Percentiles rank a stretch among this genome's conserved stretches.
Evolutionary conservation across 352 stramenopile genomes (phyloP).

Genomic region (Pythium aristosporum): DNA sequence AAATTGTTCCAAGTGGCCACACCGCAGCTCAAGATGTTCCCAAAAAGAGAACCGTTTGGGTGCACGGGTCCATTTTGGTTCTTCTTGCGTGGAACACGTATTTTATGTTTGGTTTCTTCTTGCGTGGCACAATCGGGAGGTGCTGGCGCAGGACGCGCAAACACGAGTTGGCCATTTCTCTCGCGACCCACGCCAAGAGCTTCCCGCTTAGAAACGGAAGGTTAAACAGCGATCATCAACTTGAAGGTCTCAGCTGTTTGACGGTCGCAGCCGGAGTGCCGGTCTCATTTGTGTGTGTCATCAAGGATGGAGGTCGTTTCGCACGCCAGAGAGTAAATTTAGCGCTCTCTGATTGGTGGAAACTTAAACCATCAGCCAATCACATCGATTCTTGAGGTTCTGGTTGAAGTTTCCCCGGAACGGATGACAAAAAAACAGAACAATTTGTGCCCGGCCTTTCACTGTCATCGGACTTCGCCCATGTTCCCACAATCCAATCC

Average conservation of each 20-base stretch:
- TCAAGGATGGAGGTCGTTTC: neutral
- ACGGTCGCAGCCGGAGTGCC: neutral
- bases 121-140: too few species aligned
- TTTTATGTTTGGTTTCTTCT: neutral
- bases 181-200: too few species aligned
- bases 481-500: conserved; percentile 8
- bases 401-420: conserved; percentile 22
- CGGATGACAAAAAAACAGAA: neutral
- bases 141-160: too few species aligned
- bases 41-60: too few species aligned
- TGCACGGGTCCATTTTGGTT: too few species aligned
- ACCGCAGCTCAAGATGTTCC: too few species aligned
- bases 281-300: too few species aligned
- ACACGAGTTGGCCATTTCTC: neutral
- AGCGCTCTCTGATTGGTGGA: conserved; percentile 13
- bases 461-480: conserved; percentile 8
- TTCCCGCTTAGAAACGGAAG: too few species aligned
- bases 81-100: too few species aligned
- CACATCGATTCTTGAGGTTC: conserved; percentile 1
- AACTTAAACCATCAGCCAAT: conserved; percentile 23
- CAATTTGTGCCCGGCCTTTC: neutral
- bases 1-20: too few species aligned
- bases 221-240: too few species aligned
- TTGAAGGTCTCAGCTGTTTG: neutral
- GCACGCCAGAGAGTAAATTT: conserved; percentile 1